Evolutionary conservation across 441 rosid species (phyloP).

Genomic region (Rhodomyrtus psidioides): DNA sequence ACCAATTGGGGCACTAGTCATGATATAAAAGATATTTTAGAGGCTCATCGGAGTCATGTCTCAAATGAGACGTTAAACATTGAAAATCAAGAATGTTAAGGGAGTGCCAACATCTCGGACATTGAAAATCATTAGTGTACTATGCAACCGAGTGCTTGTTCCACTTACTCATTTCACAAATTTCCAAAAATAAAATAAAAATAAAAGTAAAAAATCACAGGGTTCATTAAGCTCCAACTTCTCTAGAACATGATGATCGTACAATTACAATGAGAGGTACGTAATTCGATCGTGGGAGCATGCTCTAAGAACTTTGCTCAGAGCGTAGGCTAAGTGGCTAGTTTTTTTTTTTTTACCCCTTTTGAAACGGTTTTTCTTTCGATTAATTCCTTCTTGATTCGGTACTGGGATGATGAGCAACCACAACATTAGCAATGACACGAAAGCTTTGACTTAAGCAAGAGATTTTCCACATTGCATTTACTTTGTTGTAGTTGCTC

Average conservation of each 20-base stretch:
- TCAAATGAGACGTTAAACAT: too few relatives aligned
- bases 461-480: background rate
- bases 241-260: background rate
- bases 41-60: too few relatives aligned
- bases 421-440: background rate
- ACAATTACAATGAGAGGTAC: background rate
- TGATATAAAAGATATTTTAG: too few relatives aligned
- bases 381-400: background rate
- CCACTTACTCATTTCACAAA: too few relatives aligned
- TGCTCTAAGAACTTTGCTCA: background rate
- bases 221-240: background rate
- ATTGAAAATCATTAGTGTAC: too few relatives aligned
- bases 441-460: background rate
- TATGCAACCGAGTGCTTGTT: too few relatives aligned
- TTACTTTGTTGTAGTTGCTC: background rate
- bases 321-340: background rate
- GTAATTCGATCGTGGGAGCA: background rate
- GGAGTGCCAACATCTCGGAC: too few relatives aligned
- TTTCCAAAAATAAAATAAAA: too few relatives aligned
- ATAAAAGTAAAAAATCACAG: too few relatives aligned
- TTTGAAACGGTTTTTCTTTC: background rate
- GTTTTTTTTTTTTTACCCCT: background rate
- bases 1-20: too few relatives aligned
- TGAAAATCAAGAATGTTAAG: too few relatives aligned
- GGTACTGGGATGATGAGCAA: background rate